Base-by-base conservation (phyloP, 306 rosid species). In the Calophaca sinica region DNA sequence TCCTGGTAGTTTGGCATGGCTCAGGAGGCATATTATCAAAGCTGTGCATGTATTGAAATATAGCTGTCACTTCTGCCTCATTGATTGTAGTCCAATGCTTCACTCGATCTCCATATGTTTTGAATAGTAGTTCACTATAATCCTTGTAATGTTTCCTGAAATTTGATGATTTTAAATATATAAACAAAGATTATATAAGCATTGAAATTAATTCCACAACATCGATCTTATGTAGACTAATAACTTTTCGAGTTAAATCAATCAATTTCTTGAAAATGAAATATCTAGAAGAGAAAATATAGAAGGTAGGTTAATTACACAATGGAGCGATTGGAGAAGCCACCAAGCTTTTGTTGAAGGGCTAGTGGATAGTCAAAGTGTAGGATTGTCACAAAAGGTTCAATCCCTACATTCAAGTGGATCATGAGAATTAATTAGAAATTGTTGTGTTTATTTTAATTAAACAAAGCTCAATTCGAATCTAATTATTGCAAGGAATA, bases 81-180 rank as follows among this genome's bases (percentile, higher is more conserved):
- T 76, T 85, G 2, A 82, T 4, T 11, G 89, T 82, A 13, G 66
- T 29, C 86, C 89, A 79, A 55, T 79, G 36, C 55, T 76, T 81
- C 11, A 86, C 88, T 75, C 88, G 68, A 36, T 84, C 86, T 48
- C 90, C 88, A 46, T 66, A 86, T 5, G 13, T 7, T 63, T 62
- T 76, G 57, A 79, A 85, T 13, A 72, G 50, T 13, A 82, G 63
- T 8, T 82, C 86, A 52, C 83, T 33, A 11, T 54, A 86, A 55
- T 80, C 82, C 68, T 72, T 75, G 70, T 70, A 82, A 45, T 71
- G 74, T 48, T 67, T 60, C 77, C 88, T 85, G 65, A 33, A 65
- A 64, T 60, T 55, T n/a, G n/a, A 6, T 15, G 26, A 20, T 20
- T 20, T 20, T 20, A 20, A 20, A 20, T 10, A 11, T 15, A 11